Evolutionary conservation across 2,329 filamentous ascomycete genomes (phyloP), one percentile per base, ranked within the genome.

Genomic region (Ophiostoma pallidulum): DNA sequence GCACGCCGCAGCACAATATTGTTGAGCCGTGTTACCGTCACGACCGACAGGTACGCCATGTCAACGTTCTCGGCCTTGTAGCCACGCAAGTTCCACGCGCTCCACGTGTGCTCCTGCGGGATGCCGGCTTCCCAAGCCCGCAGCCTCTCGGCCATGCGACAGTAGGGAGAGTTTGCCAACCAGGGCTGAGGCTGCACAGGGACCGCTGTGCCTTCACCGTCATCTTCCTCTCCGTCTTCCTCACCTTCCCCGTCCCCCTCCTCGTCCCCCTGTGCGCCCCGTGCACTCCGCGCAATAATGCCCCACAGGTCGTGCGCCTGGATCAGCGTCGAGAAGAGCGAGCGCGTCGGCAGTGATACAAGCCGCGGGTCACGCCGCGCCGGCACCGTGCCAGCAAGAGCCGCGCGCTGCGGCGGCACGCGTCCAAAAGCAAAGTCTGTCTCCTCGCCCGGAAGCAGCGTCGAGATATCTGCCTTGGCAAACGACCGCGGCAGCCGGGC

Each of bases 241-340:
- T n/a, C n/a, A n/a, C 16, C 35, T 8, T 22, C 40, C 4, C 16
- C 28, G 8, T 20, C 40, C 5, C 24, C 38, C 12, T n/a, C n/a
- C n/a, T n/a, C n/a, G n/a, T n/a, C n/a, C n/a, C n/a, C n/a, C n/a
- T n/a, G n/a, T n/a, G n/a, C n/a, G n/a, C 14, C 28, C 18, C 40
- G n/a, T 12, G 40, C 68, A 13, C 72, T 64, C 4, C 73, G 65
- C 2, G 71, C 71, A 14, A 76, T 68, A 16, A 64, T 64, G 3
- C 73, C 73, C 74, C 74, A 78, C 49, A 71, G 67, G 47, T 72
- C 64, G 49, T 75, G 73, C 8, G 70, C 66, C 50, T 77, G 74
- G 53, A 77, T 73, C 6, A 77, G 58, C 1, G 70, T 71, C 1
- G 73, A 74, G 50, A 78, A 77, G 1, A 78, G 60, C 0, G 74